These are phyloP conservation scores for Aspergillus ochraceus DNA, from an alignment of 2,329 filamentous ascomycete genomes.

Conservation along the genomic window DNA sequence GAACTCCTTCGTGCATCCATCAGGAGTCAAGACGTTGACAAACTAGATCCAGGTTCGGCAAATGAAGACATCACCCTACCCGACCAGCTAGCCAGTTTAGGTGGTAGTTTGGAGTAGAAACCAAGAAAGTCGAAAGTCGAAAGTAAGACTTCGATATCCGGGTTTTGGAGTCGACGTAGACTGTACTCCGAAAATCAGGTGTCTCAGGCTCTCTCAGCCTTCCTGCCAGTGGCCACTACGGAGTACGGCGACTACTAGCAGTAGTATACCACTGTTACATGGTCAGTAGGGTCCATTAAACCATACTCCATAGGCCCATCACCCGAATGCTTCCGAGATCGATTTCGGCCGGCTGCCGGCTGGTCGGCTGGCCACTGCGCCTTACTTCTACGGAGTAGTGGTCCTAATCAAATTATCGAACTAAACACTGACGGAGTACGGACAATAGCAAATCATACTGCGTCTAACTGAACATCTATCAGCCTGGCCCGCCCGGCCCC, in stretches of 20 bases:
- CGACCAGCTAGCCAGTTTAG: too few relatives aligned
- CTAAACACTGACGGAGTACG: too few relatives aligned
- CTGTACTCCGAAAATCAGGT: neutral
- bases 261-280: too few relatives aligned
- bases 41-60: neutral
- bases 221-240: too few relatives aligned
- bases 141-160: too few relatives aligned
- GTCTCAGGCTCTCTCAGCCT: neutral
- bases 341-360: neutral
- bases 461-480: neutral
- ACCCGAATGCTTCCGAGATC: neutral
- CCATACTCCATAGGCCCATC: too few relatives aligned
- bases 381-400: neutral
- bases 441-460: too few relatives aligned
- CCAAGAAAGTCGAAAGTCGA: too few relatives aligned
- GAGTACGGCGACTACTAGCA: too few relatives aligned
- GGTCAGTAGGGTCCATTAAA: neutral
- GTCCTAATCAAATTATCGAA: too few relatives aligned
- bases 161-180: too few relatives aligned
- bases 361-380: neutral
- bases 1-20: neutral
- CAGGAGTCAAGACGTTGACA: neutral
- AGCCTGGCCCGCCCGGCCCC: neutral
- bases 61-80: neutral
- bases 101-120: neutral